phyloP scores from a whole-genome alignment of 805 yeast genomes.

The Ogataea pignaliae region DNA sequence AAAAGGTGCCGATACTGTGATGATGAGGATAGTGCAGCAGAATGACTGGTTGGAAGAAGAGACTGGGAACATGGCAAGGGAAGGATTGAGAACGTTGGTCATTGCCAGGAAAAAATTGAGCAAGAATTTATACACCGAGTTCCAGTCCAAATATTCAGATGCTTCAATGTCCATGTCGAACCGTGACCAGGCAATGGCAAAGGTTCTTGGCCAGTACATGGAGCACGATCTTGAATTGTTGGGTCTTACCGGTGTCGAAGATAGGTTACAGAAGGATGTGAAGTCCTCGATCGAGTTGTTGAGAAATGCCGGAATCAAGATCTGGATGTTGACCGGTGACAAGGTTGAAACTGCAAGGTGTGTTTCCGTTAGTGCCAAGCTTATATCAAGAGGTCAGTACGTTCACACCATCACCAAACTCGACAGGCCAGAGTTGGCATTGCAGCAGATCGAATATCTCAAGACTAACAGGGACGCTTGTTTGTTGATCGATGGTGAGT shows the following conservation, averaged over 20 bases:
- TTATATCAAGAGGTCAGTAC: slow-evolving; percentile 90
- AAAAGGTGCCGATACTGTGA: slow-evolving; percentile 97
- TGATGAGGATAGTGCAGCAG: slow-evolving; percentile 74
- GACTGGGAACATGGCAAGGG: slow-evolving; percentile 96
- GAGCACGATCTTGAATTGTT: slow-evolving; percentile 81
- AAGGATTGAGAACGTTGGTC: slow-evolving; percentile 92
- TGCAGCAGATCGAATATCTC: slow-evolving; percentile 70
- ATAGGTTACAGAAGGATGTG: slow-evolving; percentile 85
- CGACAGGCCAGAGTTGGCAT: slow-evolving; percentile 58
- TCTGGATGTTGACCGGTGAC: slow-evolving; percentile 99
- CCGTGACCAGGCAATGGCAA: slow-evolving; percentile 72
- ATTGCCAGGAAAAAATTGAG: slow-evolving; percentile 79
- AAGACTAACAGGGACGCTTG: slow-evolving; percentile 63
- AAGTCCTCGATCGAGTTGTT: slow-evolving; percentile 87
- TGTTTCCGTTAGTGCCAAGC: slow-evolving; percentile 92
- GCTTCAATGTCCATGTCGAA: slow-evolving; percentile 77
- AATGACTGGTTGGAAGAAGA: slow-evolving; percentile 98
- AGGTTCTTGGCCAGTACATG: slow-evolving; percentile 59
- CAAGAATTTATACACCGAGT: slow-evolving; percentile 51
- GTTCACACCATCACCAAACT: slow-evolving; percentile 80
- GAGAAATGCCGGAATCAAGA: slow-evolving; percentile 94
- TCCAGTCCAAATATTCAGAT: slow-evolving; percentile 56
- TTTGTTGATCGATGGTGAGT: slow-evolving; percentile 90
- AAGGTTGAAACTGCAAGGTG: slow-evolving; percentile 98
- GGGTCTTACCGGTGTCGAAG: slow-evolving; percentile 97